Conservation (phyloP, 257 asterid genomes). For the Solanum pimpinellifolium region DNA sequence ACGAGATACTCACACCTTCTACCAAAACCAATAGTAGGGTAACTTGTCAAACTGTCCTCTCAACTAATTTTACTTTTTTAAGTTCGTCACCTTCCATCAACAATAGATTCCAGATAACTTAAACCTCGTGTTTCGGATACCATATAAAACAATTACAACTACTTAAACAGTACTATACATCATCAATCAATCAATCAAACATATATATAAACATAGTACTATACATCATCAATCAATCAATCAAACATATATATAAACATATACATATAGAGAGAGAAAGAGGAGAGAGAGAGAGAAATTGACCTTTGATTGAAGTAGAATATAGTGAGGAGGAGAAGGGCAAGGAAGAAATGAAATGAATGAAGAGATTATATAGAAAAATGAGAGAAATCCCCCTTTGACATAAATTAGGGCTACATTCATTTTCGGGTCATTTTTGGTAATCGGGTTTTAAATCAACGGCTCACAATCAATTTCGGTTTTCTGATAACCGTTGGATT, state of each 20-base stretch:
- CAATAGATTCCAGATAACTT: background rate
- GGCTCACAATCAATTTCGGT: background rate
- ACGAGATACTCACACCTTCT: background rate
- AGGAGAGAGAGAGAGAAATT: background rate
- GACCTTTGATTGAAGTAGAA: background rate
- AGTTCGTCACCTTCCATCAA: background rate
- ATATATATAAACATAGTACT: too few species aligned
- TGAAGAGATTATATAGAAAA: background rate
- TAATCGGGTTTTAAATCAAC: background rate
- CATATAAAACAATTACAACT: background rate
- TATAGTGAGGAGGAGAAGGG: background rate
- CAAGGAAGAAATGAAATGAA: background rate
- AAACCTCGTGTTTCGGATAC: background rate
- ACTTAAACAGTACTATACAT: background rate
- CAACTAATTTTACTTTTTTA: background rate
- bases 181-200: background rate
- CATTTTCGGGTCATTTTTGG: background rate
- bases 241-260: background rate
- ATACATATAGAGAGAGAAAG: background rate
- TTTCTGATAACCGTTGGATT: background rate
- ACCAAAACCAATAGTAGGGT: background rate
- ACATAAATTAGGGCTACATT: background rate
- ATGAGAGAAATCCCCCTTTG: background rate
- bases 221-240: background rate
- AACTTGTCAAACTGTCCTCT: background rate